Evolutionary conservation across 495 filamentous ascomycete genomes (phyloP), one percentile per base, ranked within the genome.

Genomic region (Xylaria nigripes): DNA sequence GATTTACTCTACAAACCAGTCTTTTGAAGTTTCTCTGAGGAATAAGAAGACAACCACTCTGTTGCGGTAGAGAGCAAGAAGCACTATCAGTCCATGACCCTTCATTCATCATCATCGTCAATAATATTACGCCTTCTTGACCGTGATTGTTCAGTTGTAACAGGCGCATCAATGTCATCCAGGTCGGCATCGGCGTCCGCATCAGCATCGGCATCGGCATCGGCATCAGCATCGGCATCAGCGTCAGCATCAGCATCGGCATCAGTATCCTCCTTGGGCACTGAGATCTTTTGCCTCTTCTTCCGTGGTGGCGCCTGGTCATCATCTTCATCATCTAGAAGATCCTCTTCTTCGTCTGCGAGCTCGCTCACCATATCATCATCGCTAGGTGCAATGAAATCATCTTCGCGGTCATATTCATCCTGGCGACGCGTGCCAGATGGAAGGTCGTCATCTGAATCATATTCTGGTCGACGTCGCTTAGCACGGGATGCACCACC

Each of bases 361-460:
- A 76, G 79, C 13, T 65, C 81, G 16, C 65, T 76, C 27, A 77
- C 73, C 57, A 81, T 82, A 8, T 82, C 70, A 34, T 87, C 86
- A 55, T 88, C 86, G 60, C 85, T 89, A 32, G 78, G 79, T 9
- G 86, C 86, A 51, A 90, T 70, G 68, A 90, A 90, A 6, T 83
- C 86, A 59, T 90, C 86, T 22, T 88, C 85, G 62, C 84, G 80
- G 56, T 90, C 86, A 61, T 90, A 96, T 64, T 92, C 87, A 62
- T 96, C 89, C 57, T 88, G 81, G 19, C 79, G 76, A 16, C 77
- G 78, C 22, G 76, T 72, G 3, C 82, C 81, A 38, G 83, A 75
- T 32, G 81, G 79, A 1, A 84, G 82, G 51, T 80, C 80, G 54
- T 82, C 78, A 23, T 95, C 86, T 1, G 77, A 79, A 58, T 81